phyloP scores from a whole-genome alignment of 164 flowering plant species.

The Chimonanthus salicifolius region DNA sequence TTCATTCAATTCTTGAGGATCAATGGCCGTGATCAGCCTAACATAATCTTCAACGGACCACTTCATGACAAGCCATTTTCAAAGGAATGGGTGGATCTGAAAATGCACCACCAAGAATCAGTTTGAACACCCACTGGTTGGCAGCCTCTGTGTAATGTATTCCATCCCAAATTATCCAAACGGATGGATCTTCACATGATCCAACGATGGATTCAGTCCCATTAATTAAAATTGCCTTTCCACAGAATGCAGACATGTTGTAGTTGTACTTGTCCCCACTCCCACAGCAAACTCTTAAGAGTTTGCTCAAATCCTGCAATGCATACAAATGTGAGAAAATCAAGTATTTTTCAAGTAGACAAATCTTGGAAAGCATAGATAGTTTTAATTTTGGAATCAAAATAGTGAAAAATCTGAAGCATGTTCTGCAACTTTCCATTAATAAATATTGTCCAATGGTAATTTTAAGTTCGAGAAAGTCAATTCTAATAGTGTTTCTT shows the following conservation, averaged over 20 bases:
- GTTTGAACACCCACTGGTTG: constrained; percentile 51
- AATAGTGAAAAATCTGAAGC: too few species aligned
- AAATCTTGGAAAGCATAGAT: too few species aligned
- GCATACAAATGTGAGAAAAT: background rate
- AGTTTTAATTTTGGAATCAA: too few species aligned
- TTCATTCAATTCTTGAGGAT: too few species aligned
- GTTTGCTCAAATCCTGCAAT: constrained; percentile 55
- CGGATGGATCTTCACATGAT: constrained; percentile 53
- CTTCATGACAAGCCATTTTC: constrained; percentile 32
- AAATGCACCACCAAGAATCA: constrained; percentile 42
- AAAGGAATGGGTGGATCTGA: constrained; percentile 55
- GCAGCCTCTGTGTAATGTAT: constrained; percentile 80
- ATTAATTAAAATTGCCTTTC: constrained; percentile 31
- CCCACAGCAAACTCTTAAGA: constrained; percentile 60
- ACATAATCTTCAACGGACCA: background rate
- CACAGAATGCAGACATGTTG: constrained; percentile 49
- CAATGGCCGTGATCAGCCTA: too few species aligned
- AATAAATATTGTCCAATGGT: too few species aligned
- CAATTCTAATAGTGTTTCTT: too few species aligned
- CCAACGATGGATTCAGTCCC: constrained; percentile 45
- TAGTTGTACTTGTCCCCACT: constrained; percentile 78
- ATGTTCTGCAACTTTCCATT: too few species aligned
- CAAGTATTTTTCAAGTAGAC: background rate
- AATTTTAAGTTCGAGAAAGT: too few species aligned
- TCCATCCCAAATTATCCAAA: constrained; percentile 66